Evolutionary conservation across 2,329 filamentous ascomycete species (phyloP), one percentile per base, ranked within the genome.

Genomic region (Gaeumannomyces tritici): DNA sequence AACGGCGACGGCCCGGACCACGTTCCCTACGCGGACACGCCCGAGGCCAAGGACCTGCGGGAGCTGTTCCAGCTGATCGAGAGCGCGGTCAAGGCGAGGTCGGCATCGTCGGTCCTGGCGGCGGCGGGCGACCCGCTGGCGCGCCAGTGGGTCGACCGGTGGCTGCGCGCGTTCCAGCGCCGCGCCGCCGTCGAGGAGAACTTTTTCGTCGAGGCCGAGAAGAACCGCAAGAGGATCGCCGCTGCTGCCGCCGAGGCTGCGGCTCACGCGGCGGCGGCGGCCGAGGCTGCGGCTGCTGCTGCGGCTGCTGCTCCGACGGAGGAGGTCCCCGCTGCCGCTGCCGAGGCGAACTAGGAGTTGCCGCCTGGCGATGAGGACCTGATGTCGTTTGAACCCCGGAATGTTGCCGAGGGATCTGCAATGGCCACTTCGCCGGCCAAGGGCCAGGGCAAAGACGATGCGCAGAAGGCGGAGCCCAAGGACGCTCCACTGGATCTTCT

Each of bases 151-250:
- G 93, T 89, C 0, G 83, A 85, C 71, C 84, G 92, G 59, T 99
- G 95, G 95, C 78, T 91, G 65, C 83, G 91, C 35, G 91, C 95
- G 1, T 97, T 96, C 74, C 80, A 87, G 69, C 82, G 95, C 56
- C 89, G 91, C 75, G 84, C 85, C 18, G 90, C 90, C 3, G 90
- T 98, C 18, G 93, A 98, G 76, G 92, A 97, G 75, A 83, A 89
- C 0, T 85, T 83, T 70, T 70, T 80, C 60, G 63, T 74, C 11
- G 77, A 79, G 66, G 72, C 72, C 3, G 70, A 72, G 67, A 68
- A 70, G 65, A 57, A 47, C 29, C 63, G 63, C 56, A 62, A 63
- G 63, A 64, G 64, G 60, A 64, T 47, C 65, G 62, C 62, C 33
- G 63, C 62, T 24, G 62, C 63, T 29, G 63, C 55, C 59, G 62